These are phyloP conservation scores for Calocybe indica DNA, from an alignment of 768 basidiomycete species.

Conservation along the genomic window DNA sequence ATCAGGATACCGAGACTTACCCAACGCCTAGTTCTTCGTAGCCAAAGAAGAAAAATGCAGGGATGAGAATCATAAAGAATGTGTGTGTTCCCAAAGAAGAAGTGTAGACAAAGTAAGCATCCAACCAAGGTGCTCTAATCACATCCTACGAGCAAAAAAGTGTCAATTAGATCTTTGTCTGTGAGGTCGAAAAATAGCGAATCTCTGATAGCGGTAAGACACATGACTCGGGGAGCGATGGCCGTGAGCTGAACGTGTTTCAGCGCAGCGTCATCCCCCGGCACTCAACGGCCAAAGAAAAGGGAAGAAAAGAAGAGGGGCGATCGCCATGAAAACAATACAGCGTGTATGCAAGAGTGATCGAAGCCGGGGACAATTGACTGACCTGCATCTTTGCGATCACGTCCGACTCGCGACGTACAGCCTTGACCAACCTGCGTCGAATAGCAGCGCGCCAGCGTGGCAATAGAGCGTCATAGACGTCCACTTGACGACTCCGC, in stretches of 20 bases:
- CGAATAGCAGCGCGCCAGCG: constrained; percentile 64
- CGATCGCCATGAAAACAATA: background rate
- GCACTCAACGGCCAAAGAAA: background rate
- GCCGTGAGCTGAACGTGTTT: background rate
- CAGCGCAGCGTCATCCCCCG: too few relatives aligned
- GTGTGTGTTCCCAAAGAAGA: constrained; percentile 81
- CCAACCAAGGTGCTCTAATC: constrained; percentile 62
- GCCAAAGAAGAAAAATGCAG: constrained; percentile 87
- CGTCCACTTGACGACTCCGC: constrained; percentile 35
- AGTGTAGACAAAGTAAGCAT: constrained; percentile 79
- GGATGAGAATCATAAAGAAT: constrained; percentile 90
- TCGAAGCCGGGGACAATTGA: background rate
- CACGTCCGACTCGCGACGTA: constrained; percentile 53
- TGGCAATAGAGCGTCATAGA: constrained; percentile 59
- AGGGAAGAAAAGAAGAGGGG: background rate
- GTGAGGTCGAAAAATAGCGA: background rate
- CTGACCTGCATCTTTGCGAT: constrained; percentile 67
- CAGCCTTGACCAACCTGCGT: constrained; percentile 40
- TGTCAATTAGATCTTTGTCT: background rate
- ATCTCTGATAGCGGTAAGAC: background rate
- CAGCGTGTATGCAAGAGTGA: too few relatives aligned
- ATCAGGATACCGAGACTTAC: constrained; percentile 34
- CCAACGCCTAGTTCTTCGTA: constrained; percentile 63
- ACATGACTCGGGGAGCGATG: background rate
- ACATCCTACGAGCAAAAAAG: constrained; percentile 26